Percentiles rank a stretch among this genome's conserved stretches.
Evolutionary conservation across 1,284 basidiomycete genomes (phyloP).

Genomic region (Austroboletus novae-zelandiae): DNA sequence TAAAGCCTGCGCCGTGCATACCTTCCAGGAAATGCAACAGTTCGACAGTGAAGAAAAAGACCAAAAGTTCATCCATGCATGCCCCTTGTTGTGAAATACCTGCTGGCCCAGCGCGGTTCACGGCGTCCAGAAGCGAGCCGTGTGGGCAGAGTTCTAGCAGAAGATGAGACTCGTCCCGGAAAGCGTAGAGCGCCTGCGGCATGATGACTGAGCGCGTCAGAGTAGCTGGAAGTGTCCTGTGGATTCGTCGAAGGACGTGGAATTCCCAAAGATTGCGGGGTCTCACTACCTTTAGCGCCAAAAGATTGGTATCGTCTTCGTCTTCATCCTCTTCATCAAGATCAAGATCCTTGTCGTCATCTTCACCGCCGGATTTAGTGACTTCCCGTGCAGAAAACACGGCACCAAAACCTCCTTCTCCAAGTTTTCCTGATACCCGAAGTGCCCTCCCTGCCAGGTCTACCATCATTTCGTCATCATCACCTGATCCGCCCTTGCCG

Average conservation of each 20-base stretch:
- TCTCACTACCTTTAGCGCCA: conserved; percentile 92
- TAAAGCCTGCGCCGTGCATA: conserved; percentile 80
- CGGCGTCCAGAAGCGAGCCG: conserved; percentile 90
- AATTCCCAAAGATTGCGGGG: conserved; percentile 95
- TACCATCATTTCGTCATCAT: conserved; percentile 45
- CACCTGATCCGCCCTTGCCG: conserved; percentile 39
- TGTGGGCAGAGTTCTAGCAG: conserved; percentile 88
- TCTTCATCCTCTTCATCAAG: conserved; percentile 59
- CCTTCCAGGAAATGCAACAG: conserved; percentile 82
- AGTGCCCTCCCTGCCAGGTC: conserved; percentile 62
- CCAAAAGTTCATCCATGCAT: conserved; percentile 90
- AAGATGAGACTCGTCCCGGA: conserved; percentile 87
- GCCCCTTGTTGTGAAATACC: conserved; percentile 75
- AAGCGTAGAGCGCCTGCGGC: conserved; percentile 78
- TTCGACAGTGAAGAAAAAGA: conserved; percentile 94
- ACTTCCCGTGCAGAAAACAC: conserved; percentile 83
- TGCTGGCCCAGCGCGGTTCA: conserved; percentile 77
- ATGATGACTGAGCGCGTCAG: conserved; percentile 67
- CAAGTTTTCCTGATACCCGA: conserved; percentile 81
- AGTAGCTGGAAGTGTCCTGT: conserved; percentile 56
- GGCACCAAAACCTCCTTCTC: conserved; percentile 95
- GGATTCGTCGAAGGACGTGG: conserved; percentile 79
- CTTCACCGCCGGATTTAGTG: conserved; percentile 34
- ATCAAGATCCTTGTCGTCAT: conserved; percentile 56
- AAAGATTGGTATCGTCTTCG: conserved; percentile 47